Evolutionary conservation across 257 asterid species (phyloP).

Genomic region (Solanum bukasovii): DNA sequence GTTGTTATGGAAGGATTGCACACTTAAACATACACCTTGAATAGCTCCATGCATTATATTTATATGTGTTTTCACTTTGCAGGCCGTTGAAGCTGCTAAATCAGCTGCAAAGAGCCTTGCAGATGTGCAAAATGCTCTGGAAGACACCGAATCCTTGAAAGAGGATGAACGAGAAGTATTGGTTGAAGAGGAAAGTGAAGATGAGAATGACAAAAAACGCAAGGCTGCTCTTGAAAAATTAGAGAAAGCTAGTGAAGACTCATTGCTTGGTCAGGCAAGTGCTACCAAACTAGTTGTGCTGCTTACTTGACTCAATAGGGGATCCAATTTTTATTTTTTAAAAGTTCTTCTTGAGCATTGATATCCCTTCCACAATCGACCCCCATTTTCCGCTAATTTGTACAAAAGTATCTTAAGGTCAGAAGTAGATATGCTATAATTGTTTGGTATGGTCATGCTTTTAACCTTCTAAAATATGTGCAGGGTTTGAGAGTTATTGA

Average conservation of each 20-base stretch:
- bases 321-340: background rate
- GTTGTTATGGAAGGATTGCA: background rate
- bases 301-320: background rate
- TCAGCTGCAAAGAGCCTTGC: constrained; percentile 34
- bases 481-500: constrained; percentile 90
- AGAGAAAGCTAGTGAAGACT: constrained; percentile 87
- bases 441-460: background rate
- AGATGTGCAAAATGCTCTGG: constrained; percentile 33
- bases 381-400: background rate
- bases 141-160: constrained; percentile 62
- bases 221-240: constrained; percentile 65
- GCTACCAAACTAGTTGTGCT: background rate
- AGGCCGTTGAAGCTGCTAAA: constrained; percentile 93
- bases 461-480: constrained; percentile 8
- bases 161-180: constrained; percentile 35
- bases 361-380: background rate
- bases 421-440: background rate
- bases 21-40: background rate
- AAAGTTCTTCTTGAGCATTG: background rate
- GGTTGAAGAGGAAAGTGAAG: constrained; percentile 55
- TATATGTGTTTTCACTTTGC: background rate
- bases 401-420: background rate
- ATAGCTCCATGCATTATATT: background rate
- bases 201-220: constrained; percentile 54
- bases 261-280: constrained; percentile 82